phyloP scores from a whole-genome alignment of 495 filamentous ascomycete genomes.

The Beverwykella pulmonaria region DNA sequence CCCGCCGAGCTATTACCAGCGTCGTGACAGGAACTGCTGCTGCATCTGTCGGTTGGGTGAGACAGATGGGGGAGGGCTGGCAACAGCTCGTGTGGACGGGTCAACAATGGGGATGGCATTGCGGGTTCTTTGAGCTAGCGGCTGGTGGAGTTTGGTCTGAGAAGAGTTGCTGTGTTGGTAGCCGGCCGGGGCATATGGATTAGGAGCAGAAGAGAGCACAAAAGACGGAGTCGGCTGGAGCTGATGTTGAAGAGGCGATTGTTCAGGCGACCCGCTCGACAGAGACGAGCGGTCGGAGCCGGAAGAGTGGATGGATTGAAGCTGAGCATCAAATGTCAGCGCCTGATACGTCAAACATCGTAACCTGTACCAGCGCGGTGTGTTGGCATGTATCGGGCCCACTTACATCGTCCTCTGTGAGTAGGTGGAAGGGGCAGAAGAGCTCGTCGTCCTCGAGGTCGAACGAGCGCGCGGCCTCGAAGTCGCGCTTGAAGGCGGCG shows the following conservation, averaged over 20 bases:
- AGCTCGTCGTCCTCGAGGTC: conserved; percentile 96
- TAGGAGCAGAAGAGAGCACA: conserved; percentile 75
- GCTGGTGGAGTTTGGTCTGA: conserved; percentile 80
- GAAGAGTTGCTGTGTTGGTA: conserved; percentile 55
- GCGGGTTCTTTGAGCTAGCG: conserved; percentile 79
- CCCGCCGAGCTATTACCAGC: conserved; percentile 56
- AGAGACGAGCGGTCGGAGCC: conserved; percentile 90
- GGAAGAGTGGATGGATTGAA: conserved; percentile 84
- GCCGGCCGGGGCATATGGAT: conserved; percentile 66
- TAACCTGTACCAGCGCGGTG: conserved; percentile 2
- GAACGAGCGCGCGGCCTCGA: conserved; percentile 91
- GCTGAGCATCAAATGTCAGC: conserved; percentile 52
- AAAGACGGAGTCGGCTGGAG: conserved; percentile 77
- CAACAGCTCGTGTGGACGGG: conserved; percentile 85
- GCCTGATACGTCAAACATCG: conserved; percentile 2
- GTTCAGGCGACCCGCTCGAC: conserved; percentile 89
- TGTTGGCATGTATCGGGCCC: conserved; percentile 6
- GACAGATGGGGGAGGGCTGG: conserved; percentile 88
- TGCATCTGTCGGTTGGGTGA: conserved; percentile 81
- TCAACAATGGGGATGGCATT: conserved; percentile 99
- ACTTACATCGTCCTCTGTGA: conserved; percentile 97
- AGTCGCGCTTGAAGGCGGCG: conserved; percentile 75
- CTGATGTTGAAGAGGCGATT: conserved; percentile 82
- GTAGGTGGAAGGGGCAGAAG: conserved; percentile 83
- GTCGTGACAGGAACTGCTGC: conserved; percentile 60